Base-by-base conservation (phyloP, 148 eudicot species). In the Persicaria tinctoria region DNA sequence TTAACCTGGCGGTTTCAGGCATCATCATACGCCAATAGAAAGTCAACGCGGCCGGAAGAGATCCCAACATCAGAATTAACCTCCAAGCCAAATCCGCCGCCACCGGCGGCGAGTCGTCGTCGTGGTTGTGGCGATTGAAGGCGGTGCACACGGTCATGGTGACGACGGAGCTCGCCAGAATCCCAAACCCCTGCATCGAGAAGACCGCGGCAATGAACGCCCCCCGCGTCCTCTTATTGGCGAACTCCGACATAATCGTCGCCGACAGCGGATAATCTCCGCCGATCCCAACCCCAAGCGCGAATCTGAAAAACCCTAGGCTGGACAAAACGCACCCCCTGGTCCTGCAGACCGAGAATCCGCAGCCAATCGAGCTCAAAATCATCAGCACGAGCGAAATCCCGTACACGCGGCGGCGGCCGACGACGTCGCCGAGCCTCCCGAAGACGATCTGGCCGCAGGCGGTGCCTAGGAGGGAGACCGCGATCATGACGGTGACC, bases 121-220 rank as follows among this genome's bases (percentile, higher is more conserved):
- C 32, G 13, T 18, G 10, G 1, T 80, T 49, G 6, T 78, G 69
- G 4, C 55, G 76, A 0, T 85, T 50, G 69, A 84, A 89, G 38
- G 83, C 70, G 18, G 84, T 69, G 60, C 86, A 85, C 5, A 89
- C 89, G 14, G 68, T 68, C 88, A 89, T 80, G 0, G 78, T 82
- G 3, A 85, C 90, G 46, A 73, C 70, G 2, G 87, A 80, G 60
- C 90, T 78, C 17, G 68, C 77, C 74, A 89, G 59, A 8, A 89
- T 87, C 60, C 93, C 90, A 50, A 89, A 57, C 64, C 93, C 93
- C 72, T 89, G 93, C 93, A 89, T 89, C 0, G 93, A 85, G 76
- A 87, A 89, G 20, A 89, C 90, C 1, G 87, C 93, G 0, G 90
- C 86, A 17, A 89, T 87, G 55, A 89, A 89, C 14, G 87, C 80